A percentile compares a stretch with the other conserved stretches of the same genome.
These are phyloP conservation scores for Blastobotrys proliferans DNA, from an alignment of 1,139 yeast genomes.

Conservation along the genomic window DNA sequence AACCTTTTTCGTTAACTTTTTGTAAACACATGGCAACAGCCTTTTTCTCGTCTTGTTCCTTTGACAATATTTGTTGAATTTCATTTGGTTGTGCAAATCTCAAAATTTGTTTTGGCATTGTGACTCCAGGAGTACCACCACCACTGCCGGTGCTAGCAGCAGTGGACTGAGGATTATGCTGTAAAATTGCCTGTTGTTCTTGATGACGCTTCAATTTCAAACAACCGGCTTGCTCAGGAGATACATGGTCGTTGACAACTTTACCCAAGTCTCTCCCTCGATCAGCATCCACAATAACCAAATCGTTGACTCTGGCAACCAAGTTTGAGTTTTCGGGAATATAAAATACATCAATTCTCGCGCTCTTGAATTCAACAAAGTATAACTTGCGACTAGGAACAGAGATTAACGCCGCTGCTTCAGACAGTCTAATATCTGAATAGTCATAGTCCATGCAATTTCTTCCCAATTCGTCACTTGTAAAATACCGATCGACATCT, in stretches of 20 bases:
- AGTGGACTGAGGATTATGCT: slow-evolving; percentile 29
- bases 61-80: slow-evolving; percentile 53
- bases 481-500: slow-evolving; percentile 24
- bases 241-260: slow-evolving; percentile 61
- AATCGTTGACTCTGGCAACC: slow-evolving; percentile 59
- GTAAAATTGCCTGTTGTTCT: slow-evolving; percentile 63
- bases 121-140: slow-evolving; percentile 37
- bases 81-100: slow-evolving; percentile 64
- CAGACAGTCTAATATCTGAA: slow-evolving; percentile 9
- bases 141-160: slow-evolving; percentile 19
- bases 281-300: slow-evolving; percentile 96
- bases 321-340: slow-evolving; percentile 52
- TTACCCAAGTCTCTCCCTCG: slow-evolving; percentile 89
- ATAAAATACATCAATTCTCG: slow-evolving; percentile 79
- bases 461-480: slow-evolving; percentile 25
- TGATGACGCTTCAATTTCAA: slow-evolving; percentile 78
- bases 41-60: slow-evolving; percentile 66
- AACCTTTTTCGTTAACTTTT: slow-evolving; percentile 49
- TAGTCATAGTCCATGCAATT: slow-evolving; percentile 17
- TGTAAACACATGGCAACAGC: slow-evolving; percentile 59
- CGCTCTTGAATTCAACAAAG: slow-evolving; percentile 80
- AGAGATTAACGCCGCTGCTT: slow-evolving; percentile 21
- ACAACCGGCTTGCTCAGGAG: slow-evolving; percentile 72
- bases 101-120: slow-evolving; percentile 67
- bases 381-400: slow-evolving; percentile 42